Conservation (phyloP, 257 asterid species). For the Plantago ovata region DNA sequence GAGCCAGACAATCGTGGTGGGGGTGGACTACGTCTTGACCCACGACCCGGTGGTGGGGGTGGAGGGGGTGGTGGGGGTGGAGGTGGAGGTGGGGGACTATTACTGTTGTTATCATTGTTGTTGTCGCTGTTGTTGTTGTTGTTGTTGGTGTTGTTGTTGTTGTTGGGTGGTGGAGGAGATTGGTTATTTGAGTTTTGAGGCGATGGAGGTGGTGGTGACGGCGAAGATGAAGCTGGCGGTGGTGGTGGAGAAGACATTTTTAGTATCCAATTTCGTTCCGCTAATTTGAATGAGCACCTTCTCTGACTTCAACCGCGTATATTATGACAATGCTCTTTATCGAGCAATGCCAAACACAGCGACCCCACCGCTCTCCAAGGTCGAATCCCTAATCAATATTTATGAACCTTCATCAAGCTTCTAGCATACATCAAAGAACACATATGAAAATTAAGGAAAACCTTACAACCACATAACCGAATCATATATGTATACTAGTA, state of each 20-base stretch:
- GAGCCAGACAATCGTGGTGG: slow-evolving; percentile 10
- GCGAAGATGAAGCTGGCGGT: slow-evolving; percentile 20
- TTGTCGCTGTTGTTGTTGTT: neutral
- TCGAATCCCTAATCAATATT: slow-evolving; percentile 29
- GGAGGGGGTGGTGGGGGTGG: slow-evolving; percentile 28
- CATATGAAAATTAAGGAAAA: neutral
- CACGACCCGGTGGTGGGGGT: slow-evolving; percentile 29
- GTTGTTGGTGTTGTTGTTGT: slow-evolving; percentile 1
- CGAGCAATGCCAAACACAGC: slow-evolving; percentile 13
- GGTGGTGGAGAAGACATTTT: slow-evolving; percentile 29
- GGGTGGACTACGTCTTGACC: slow-evolving; percentile 21
- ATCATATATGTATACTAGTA: neutral
- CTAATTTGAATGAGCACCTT: neutral
- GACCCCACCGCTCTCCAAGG: slow-evolving; percentile 60
- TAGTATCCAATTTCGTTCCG: slow-evolving; percentile 2
- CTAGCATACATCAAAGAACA: neutral
- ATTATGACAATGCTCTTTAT: neutral
- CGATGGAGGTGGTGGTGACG: slow-evolving; percentile 27
- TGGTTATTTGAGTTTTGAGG: slow-evolving; percentile 17
- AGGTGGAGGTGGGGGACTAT: slow-evolving; percentile 27
- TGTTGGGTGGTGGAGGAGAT: slow-evolving; percentile 16
- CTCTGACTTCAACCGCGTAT: neutral
- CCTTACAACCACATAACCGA: neutral
- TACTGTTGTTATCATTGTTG: neutral
- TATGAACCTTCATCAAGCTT: slow-evolving; percentile 15